A percentile compares a stretch with the other conserved stretches of the same genome.
phyloP scores from a whole-genome alignment of 2,329 filamentous ascomycete species.

The Talaromyces sp. region DNA sequence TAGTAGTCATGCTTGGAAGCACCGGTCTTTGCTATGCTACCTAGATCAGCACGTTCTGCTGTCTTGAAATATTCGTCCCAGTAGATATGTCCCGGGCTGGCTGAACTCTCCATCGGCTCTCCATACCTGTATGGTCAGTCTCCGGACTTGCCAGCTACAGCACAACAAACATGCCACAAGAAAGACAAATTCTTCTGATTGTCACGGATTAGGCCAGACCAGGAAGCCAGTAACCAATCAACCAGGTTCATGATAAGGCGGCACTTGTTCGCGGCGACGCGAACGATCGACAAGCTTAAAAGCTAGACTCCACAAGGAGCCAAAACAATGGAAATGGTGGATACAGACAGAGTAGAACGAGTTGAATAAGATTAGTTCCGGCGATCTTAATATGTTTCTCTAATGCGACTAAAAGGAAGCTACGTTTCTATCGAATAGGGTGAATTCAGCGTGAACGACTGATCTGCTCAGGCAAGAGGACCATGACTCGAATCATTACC shows the following conservation, averaged over 20 bases:
- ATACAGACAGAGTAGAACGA: neutral
- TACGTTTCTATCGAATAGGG: neutral
- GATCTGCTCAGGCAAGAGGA: neutral
- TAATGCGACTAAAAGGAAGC: neutral
- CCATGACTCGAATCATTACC: neutral
- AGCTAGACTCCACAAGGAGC: conserved; percentile 1
- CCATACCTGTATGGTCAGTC: neutral
- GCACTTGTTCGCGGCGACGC: neutral
- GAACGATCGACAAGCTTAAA: conserved; percentile 1
- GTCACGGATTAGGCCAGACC: neutral
- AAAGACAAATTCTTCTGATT: neutral
- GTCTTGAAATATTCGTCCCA: neutral
- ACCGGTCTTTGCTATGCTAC: neutral
- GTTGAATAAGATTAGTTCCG: neutral
- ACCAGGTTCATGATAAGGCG: too few relatives aligned
- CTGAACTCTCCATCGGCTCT: neutral
- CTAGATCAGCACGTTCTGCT: neutral
- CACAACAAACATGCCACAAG: neutral
- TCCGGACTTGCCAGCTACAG: neutral
- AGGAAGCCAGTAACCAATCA: neutral
- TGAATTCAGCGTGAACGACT: neutral
- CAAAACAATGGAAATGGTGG: neutral
- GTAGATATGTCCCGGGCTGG: neutral
- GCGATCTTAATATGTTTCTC: conserved; percentile 4
- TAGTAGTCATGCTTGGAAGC: neutral